A percentile compares a stretch with the other conserved stretches of the same genome.
Evolutionary conservation across 257 asterid species (phyloP).

Genomic region (Salvia rosmarinus): DNA sequence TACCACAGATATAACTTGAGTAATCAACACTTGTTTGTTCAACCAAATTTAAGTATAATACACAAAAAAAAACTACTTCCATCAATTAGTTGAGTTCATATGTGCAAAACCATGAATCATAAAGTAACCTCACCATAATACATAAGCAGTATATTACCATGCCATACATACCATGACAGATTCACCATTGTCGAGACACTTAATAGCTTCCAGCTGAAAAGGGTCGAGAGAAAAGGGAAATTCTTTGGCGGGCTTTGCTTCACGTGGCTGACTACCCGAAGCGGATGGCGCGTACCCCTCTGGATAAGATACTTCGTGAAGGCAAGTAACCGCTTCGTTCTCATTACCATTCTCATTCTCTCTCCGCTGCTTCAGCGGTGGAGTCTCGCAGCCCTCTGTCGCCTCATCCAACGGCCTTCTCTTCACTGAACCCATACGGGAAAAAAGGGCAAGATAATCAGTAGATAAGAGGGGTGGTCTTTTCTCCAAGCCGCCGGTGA

Average conservation of each 20-base stretch:
- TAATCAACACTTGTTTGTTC: too few species aligned
- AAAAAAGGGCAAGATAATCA: too few species aligned
- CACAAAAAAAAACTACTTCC: background rate
- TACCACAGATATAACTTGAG: background rate
- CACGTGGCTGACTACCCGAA: constrained; percentile 32
- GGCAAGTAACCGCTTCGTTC: constrained; percentile 69
- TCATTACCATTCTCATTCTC: constrained; percentile 27
- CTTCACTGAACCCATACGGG: constrained; percentile 68
- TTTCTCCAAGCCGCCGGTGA: too few species aligned
- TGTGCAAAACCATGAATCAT: background rate
- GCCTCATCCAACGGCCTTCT: constrained; percentile 56
- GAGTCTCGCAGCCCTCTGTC: constrained; percentile 43
- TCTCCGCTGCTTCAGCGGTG: constrained; percentile 60
- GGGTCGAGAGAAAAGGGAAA: constrained; percentile 84
- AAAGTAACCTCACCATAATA: too few species aligned
- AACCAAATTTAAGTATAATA: too few species aligned
- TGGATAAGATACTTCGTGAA: constrained; percentile 88
- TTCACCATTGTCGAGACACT: constrained; percentile 76
- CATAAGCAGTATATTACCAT: too few species aligned
- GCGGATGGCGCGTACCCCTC: constrained; percentile 57
- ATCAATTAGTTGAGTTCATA: background rate
- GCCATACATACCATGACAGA: constrained; percentile 76
- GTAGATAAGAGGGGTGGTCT: too few species aligned
- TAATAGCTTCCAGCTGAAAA: constrained; percentile 89
- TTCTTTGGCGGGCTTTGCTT: constrained; percentile 69